A percentile compares a stretch with the other conserved stretches of the same genome.
Conservation (phyloP, 345 rosid genomes). For the Hypericum androsaemum region DNA sequence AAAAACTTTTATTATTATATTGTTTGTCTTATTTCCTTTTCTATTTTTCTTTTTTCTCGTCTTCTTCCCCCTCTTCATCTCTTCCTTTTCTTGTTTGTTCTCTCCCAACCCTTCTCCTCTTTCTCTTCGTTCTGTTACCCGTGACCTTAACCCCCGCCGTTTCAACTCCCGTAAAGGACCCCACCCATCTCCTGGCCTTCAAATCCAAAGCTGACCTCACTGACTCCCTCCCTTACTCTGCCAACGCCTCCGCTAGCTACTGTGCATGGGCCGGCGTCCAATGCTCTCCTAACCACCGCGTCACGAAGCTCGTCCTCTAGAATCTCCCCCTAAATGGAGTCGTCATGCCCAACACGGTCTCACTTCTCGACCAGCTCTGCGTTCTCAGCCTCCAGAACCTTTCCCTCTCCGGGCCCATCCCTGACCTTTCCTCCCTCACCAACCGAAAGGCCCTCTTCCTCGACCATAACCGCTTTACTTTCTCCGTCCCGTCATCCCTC, state of each 20-base stretch:
- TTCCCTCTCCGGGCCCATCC: slow-evolving; percentile 66
- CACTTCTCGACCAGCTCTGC: slow-evolving; percentile 71
- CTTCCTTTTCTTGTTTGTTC: too few species aligned
- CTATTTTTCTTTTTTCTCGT: too few species aligned
- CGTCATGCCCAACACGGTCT: slow-evolving; percentile 42
- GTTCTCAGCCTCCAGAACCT: slow-evolving; percentile 78
- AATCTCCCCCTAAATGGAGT: slow-evolving; percentile 50
- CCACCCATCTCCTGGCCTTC: slow-evolving; percentile 52
- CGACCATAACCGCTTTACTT: slow-evolving; percentile 64
- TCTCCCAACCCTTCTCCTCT: too few species aligned
- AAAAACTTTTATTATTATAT: too few species aligned
- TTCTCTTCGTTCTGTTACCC: not conserved
- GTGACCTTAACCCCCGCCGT: not conserved
- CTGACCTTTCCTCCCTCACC: slow-evolving; percentile 56
- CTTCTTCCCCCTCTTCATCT: too few species aligned
- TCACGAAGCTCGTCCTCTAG: too few species aligned
- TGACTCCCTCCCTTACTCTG: too few species aligned
- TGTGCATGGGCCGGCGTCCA: too few species aligned
- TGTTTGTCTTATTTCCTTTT: too few species aligned
- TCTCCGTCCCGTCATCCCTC: too few species aligned
- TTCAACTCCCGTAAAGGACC: slow-evolving; percentile 31
- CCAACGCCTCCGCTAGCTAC: too few species aligned
- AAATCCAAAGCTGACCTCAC: slow-evolving; percentile 67
- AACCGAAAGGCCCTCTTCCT: slow-evolving; percentile 71
- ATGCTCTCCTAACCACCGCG: too few species aligned